Conservation (phyloP, 176 grass and related monocot genomes). For the Melocanna baccifera region DNA sequence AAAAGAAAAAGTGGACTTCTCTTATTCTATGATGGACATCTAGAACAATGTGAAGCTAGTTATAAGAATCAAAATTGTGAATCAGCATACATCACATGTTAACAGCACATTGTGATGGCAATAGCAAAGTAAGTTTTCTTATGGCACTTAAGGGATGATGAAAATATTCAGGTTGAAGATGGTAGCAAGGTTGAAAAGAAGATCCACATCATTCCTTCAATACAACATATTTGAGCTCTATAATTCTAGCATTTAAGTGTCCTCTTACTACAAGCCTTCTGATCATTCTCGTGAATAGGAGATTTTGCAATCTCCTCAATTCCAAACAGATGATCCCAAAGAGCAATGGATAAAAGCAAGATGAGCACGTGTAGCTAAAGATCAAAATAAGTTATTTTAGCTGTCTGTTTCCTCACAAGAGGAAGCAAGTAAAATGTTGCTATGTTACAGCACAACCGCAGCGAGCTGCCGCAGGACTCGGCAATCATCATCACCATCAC, state of each 20-base stretch:
- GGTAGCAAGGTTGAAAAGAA: not conserved
- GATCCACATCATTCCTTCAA: not conserved
- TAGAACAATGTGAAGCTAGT: not conserved
- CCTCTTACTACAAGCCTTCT: not conserved
- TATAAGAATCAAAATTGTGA: not conserved
- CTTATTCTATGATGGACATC: not conserved
- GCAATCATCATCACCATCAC: conserved; percentile 12
- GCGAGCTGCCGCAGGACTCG: conserved; percentile 2
- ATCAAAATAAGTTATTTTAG: conserved; percentile 46
- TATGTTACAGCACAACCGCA: conserved; percentile 46
- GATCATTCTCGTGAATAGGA: not conserved
- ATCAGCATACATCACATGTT: not conserved
- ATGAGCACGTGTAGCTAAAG: conserved; percentile 20
- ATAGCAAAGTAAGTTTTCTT: not conserved
- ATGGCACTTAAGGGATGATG: not conserved
- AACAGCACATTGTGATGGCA: conserved; percentile 8
- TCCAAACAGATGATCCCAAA: not conserved
- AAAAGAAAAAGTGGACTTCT: not conserved
- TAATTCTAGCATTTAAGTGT: not conserved
- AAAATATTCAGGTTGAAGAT: not conserved
- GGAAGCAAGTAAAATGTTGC: conserved; percentile 44
- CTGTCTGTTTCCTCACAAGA: conserved; percentile 31
- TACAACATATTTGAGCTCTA: conserved; percentile 18
- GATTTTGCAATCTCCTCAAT: not conserved
- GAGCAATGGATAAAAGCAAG: not conserved